Conservation (phyloP, 208 protist genomes). For the Acanthamoeba quina region DNA sequence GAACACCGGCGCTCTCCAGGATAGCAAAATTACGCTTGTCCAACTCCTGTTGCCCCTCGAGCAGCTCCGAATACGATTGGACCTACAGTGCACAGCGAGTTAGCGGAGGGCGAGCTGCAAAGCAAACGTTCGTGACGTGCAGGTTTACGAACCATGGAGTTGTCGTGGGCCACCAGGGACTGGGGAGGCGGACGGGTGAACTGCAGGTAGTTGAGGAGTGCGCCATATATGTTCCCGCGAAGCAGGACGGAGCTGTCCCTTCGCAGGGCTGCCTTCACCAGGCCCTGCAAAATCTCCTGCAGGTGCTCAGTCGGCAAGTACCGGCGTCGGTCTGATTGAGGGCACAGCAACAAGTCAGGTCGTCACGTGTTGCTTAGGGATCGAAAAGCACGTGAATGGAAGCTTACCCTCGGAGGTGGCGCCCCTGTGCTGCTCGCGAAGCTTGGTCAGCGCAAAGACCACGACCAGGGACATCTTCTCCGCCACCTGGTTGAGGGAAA, state of each 20-base stretch:
- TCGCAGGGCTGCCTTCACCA: conserved; percentile 12
- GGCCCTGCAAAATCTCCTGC: conserved; percentile 23
- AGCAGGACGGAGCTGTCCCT: conserved; percentile 46
- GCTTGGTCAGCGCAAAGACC: conserved; percentile 60
- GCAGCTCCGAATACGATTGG: not conserved
- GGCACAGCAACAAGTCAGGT: not conserved
- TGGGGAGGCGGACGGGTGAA: conserved; percentile 36
- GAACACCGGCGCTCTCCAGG: conserved; percentile 54
- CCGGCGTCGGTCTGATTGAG: not conserved
- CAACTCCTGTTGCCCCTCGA: conserved; percentile 43
- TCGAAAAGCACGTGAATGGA: not conserved
- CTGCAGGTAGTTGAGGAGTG: conserved; percentile 74
- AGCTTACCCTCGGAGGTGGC: not conserved
- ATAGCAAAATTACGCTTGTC: conserved; percentile 61
- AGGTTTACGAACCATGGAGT: not conserved
- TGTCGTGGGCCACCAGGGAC: conserved; percentile 5
- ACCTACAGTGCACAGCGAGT: not conserved
- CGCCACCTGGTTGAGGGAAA: not conserved
- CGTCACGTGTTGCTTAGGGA: not conserved
- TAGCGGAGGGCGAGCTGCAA: not conserved
- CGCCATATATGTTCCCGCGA: conserved; percentile 55
- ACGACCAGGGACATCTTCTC: conserved; percentile 72
- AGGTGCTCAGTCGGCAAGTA: conserved; percentile 22
- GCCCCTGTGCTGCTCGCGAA: conserved; percentile 69
- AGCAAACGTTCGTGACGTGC: not conserved